Percentiles rank a stretch among this genome's conserved stretches.
These are phyloP conservation scores for Diplocarpon mali DNA, from an alignment of 2,329 filamentous ascomycete species.

Conservation along the genomic window DNA sequence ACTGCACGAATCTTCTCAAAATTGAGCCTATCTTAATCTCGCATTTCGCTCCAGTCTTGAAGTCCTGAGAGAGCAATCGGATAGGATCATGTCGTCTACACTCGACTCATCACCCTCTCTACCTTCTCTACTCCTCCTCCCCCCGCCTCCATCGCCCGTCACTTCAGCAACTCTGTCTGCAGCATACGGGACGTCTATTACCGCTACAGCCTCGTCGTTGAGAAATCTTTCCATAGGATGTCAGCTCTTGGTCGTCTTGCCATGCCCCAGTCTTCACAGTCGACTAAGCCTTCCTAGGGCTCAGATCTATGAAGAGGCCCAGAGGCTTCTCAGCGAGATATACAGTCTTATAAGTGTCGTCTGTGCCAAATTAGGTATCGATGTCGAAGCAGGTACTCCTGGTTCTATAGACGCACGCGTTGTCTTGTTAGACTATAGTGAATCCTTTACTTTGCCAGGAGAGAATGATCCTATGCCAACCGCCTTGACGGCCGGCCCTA, in stretches of 20 bases:
- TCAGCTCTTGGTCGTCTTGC: conserved; percentile 39
- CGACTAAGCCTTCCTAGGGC: conserved; percentile 41
- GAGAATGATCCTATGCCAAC: conserved; percentile 31
- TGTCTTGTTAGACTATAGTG: conserved; percentile 56
- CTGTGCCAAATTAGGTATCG: conserved; percentile 46
- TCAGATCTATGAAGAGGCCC: conserved; percentile 50
- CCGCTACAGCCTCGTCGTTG: conserved; percentile 40
- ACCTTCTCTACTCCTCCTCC: conserved; percentile 50
- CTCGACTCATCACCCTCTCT: conserved; percentile 15
- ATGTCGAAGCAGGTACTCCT: conserved; percentile 51
- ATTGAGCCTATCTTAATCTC: not conserved
- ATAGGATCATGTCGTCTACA: not conserved
- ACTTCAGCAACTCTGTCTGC: conserved; percentile 40
- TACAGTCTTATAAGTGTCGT: conserved; percentile 69
- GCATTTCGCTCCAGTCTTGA: not conserved
- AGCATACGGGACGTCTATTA: conserved; percentile 49
- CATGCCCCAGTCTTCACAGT: conserved; percentile 44
- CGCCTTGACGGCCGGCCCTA: conserved; percentile 26
- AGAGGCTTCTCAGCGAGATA: conserved; percentile 62
- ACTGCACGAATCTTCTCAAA: too few species aligned
- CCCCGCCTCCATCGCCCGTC: conserved; percentile 48
- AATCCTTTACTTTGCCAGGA: conserved; percentile 32
- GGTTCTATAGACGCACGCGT: conserved; percentile 68
- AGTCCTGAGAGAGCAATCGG: not conserved
- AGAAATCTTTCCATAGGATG: conserved; percentile 28